Percentiles rank a stretch among this genome's conserved stretches.
Conservation (phyloP, 352 stramenopile genomes). For the Saprolegnia diclina region DNA sequence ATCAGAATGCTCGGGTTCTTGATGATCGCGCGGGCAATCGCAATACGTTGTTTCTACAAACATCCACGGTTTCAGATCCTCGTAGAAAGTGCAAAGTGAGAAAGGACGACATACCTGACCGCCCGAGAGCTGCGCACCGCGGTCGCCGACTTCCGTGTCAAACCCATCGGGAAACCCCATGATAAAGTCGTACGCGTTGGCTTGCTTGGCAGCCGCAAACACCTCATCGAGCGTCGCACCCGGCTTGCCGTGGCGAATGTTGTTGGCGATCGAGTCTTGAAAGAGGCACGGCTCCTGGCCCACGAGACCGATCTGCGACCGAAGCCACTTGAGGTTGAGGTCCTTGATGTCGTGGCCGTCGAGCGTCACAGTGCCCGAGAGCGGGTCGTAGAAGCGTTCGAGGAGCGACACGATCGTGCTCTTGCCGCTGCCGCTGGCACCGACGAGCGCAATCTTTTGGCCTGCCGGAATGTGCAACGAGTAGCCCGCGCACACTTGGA, state of each 20-base stretch:
- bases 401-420: slow-evolving; percentile 36
- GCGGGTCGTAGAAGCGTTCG: slow-evolving; percentile 41
- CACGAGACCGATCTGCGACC: slow-evolving; percentile 35
- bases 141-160: slow-evolving; percentile 83
- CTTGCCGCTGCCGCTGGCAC: slow-evolving; percentile 37
- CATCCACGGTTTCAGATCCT: slow-evolving; percentile 24
- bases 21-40: slow-evolving; percentile 87
- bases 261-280: slow-evolving; percentile 37
- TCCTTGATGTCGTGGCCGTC: slow-evolving; percentile 35
- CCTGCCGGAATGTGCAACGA: slow-evolving; percentile 35
- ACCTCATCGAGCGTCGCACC: slow-evolving; percentile 67
- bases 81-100: slow-evolving; percentile 18
- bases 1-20: slow-evolving; percentile 77
- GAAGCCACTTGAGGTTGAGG: slow-evolving; percentile 40
- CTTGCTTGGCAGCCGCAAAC: slow-evolving; percentile 54
- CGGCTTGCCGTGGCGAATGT: slow-evolving; percentile 54
- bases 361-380: slow-evolving; percentile 32
- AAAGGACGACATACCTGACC: slow-evolving; percentile 48
- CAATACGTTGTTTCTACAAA: slow-evolving; percentile 83
- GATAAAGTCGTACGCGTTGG: slow-evolving; percentile 90
- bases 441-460: slow-evolving; percentile 38
- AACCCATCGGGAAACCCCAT: slow-evolving; percentile 68
- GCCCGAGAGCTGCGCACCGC: slow-evolving; percentile 77
- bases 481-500: slow-evolving; percentile 33
- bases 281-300: slow-evolving; percentile 69